These are phyloP conservation scores for Elsinoe arachidis DNA, from an alignment of 2,329 filamentous ascomycete genomes.

Conservation along the genomic window DNA sequence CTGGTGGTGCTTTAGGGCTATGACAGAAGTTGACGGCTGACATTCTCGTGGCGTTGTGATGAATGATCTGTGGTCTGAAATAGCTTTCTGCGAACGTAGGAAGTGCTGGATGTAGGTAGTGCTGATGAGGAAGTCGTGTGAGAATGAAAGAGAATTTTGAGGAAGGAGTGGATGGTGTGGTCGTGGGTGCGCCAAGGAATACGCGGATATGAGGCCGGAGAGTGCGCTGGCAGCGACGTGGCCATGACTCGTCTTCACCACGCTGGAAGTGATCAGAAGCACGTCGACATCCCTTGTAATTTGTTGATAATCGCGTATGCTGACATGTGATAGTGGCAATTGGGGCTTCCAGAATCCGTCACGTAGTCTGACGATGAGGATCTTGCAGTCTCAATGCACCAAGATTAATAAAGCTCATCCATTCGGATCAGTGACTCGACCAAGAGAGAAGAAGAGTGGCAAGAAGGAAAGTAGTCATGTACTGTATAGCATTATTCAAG, in stretches of 20 bases:
- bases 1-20: conserved; percentile 19
- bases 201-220: not conserved
- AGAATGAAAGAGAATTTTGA: not conserved
- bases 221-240: not conserved
- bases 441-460: not conserved
- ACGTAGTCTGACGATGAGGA: not conserved
- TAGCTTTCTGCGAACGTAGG: not conserved
- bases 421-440: too few relatives aligned
- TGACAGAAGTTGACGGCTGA: conserved; percentile 24
- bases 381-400: too few relatives aligned
- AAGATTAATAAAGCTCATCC: too few relatives aligned
- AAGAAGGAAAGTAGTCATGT: not conserved
- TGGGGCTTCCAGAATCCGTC: not conserved
- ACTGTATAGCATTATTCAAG: not conserved
- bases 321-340: not conserved
- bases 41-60: not conserved
- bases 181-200: not conserved
- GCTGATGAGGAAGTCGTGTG: not conserved
- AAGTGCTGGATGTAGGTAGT: conserved; percentile 1
- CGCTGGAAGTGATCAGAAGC: not conserved
- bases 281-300: not conserved
- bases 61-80: not conserved
- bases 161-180: not conserved
- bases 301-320: not conserved
- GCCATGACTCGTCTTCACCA: not conserved